phyloP scores from a whole-genome alignment of 179 eudicot species.

The Beta corolliflora region DNA sequence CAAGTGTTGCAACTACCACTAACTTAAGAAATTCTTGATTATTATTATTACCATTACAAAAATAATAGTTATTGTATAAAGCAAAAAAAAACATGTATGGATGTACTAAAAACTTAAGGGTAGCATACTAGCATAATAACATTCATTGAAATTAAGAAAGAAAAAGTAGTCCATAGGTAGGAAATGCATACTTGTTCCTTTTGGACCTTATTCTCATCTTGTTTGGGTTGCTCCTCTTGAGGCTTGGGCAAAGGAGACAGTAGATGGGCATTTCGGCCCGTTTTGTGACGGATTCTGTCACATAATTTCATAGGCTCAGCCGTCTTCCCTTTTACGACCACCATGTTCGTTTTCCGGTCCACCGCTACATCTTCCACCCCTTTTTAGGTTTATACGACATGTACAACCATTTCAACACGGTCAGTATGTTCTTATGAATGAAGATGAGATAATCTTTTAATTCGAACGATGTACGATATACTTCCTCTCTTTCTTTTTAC shows the following conservation, averaged over 20 bases:
- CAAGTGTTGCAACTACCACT: too few relatives aligned
- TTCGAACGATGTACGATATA: too few relatives aligned
- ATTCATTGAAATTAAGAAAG: neutral
- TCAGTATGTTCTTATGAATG: too few relatives aligned
- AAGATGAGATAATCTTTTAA: too few relatives aligned
- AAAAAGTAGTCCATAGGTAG: neutral
- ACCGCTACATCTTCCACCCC: slow-evolving; percentile 72
- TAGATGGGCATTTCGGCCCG: slow-evolving; percentile 56
- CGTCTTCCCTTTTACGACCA: slow-evolving; percentile 61
- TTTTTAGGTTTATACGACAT: neutral
- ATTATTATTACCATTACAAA: too few relatives aligned
- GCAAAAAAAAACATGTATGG: neutral
- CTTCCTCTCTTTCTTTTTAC: too few relatives aligned
- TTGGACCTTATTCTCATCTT: slow-evolving; percentile 15
- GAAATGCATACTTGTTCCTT: slow-evolving; percentile 35
- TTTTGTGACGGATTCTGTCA: slow-evolving; percentile 56
- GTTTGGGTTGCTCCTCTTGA: slow-evolving; percentile 28
- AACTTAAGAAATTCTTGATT: too few relatives aligned
- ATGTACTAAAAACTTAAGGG: too few relatives aligned
- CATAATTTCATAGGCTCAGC: slow-evolving; percentile 54
- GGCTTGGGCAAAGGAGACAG: slow-evolving; percentile 61
- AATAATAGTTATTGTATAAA: neutral
- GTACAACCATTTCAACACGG: too few relatives aligned
- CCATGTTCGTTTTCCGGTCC: slow-evolving; percentile 54
- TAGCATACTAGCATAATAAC: too few relatives aligned